Evolutionary conservation across 805 yeast genomes (phyloP), one percentile per base, ranked within the genome.

Genomic region (Teunomyces aglyptinius): DNA sequence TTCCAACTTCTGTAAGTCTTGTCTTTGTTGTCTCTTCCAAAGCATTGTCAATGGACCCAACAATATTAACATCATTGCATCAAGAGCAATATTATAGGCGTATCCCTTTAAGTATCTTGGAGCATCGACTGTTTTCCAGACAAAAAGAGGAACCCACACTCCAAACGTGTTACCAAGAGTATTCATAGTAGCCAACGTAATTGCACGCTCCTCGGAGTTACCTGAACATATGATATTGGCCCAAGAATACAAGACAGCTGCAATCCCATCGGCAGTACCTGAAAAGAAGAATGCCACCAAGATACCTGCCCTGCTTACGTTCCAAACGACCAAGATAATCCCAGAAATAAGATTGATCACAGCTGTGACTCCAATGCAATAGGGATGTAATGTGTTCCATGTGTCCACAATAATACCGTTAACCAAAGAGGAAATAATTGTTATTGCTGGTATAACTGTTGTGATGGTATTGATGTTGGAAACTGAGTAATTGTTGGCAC

Each of bases 371-470:
- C 18, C 39, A 22, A 36, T 36, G n/a, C 39, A 36, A 11, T 36
- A 36, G 10, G 66, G 61, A 33, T 62, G 60, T 5, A 59, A 51
- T 27, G 53, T 51, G 12, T 50, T 41, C 58, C 56, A 61, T 13
- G 60, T 47, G 48, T 63, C 67, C 8, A 54, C 64, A 19, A 59
- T 46, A 13, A 59, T 48, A n/a, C 64, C 65, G 27, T 61, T 63
- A 26, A 63, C 35, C 20, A 63, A 47, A 10, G 66, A 57, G 40
- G 57, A 44, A 24, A 55, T 49, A 13, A 57, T 57, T 8, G 64
- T 59, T 26, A 82, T 59, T n/a, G 80, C 83, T 1, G 86, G 85
- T 1, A 85, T 80, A 12, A 80, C 50, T 2, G 82, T 71, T 12
- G 82, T 67, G 42, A 78, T 61, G 44, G 79, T 68, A 56, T 82